Evolutionary conservation across 352 stramenopile species (phyloP).

Genomic region (Plasmopara muralis): DNA sequence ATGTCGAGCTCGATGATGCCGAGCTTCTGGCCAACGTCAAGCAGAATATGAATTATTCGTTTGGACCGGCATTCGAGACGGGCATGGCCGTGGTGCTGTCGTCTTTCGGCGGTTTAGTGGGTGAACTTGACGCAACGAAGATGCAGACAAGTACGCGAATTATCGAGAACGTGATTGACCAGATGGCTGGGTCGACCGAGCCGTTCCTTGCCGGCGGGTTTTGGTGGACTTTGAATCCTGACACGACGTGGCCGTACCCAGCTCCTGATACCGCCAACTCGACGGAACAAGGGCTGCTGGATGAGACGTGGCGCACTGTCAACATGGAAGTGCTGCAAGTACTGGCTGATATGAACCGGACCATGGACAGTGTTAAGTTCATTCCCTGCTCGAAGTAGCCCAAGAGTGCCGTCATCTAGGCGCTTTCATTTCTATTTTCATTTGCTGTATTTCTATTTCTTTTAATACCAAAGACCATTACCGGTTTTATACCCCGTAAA

Average conservation of each 20-base stretch:
- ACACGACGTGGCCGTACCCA: slow-evolving; percentile 70
- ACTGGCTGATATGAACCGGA: slow-evolving; percentile 57
- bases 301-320: slow-evolving; percentile 60
- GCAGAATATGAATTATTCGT: slow-evolving; percentile 80
- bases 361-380: slow-evolving; percentile 54
- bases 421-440: slow-evolving; percentile 25
- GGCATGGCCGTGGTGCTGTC: slow-evolving; percentile 65
- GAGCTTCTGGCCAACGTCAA: slow-evolving; percentile 59
- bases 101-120: slow-evolving; percentile 74
- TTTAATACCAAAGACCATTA: too few relatives aligned
- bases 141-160: slow-evolving; percentile 72
- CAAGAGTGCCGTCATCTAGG: slow-evolving; percentile 9
- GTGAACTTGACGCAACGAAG: slow-evolving; percentile 42
- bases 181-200: slow-evolving; percentile 51
- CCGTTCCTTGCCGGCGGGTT: slow-evolving; percentile 62
- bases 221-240: slow-evolving; percentile 76
- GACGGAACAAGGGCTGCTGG: slow-evolving; percentile 52
- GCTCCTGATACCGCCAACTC: slow-evolving; percentile 53
- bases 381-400: slow-evolving; percentile 51
- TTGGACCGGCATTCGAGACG: slow-evolving; percentile 49
- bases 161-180: slow-evolving; percentile 46
- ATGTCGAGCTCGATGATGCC: slow-evolving; percentile 47
- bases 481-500: not conserved
- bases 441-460: slow-evolving; percentile 13
- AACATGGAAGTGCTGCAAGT: slow-evolving; percentile 62